phyloP scores from a whole-genome alignment of 805 yeast species.

The Brettanomyces nanus region DNA sequence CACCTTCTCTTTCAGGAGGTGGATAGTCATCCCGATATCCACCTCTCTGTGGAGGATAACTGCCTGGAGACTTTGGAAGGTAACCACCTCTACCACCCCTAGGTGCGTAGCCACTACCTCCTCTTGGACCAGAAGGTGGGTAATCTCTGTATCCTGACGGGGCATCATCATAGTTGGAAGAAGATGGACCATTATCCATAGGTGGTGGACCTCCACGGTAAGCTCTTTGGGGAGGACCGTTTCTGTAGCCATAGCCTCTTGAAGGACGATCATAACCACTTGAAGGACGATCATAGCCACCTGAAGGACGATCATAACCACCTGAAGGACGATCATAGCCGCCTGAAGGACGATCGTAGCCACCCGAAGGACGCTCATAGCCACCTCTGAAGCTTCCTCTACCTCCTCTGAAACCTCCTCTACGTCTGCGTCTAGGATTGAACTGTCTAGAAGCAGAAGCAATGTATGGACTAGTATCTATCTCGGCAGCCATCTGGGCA shows the following conservation, averaged over 20 bases:
- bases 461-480: conserved; percentile 58
- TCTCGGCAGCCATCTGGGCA: conserved; percentile 61
- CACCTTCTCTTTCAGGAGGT: conserved; percentile 20
- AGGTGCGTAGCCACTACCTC: conserved; percentile 15
- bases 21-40: conserved; percentile 26
- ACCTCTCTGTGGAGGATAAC: conserved; percentile 23
- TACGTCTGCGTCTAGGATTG: conserved; percentile 32
- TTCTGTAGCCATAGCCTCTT: conserved; percentile 6
- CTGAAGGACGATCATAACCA: conserved; percentile 35
- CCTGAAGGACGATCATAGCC: conserved; percentile 28
- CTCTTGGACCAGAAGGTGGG: conserved; percentile 13
- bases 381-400: conserved; percentile 31
- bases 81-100: conserved; percentile 27
- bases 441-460: conserved; percentile 39
- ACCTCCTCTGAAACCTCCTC: conserved; percentile 35
- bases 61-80: conserved; percentile 19
- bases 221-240: conserved; percentile 19
- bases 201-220: conserved; percentile 19
- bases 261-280: conserved; percentile 2
- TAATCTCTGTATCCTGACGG: conserved; percentile 20
- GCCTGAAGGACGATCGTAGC: conserved; percentile 20
- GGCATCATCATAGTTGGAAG: conserved; percentile 10
- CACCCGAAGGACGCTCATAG: not conserved
- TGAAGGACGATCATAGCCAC: conserved; percentile 37
- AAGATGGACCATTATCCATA: conserved; percentile 8